Base-by-base conservation (phyloP, 1,284 basidiomycete genomes). In the Ustilago sp. region DNA sequence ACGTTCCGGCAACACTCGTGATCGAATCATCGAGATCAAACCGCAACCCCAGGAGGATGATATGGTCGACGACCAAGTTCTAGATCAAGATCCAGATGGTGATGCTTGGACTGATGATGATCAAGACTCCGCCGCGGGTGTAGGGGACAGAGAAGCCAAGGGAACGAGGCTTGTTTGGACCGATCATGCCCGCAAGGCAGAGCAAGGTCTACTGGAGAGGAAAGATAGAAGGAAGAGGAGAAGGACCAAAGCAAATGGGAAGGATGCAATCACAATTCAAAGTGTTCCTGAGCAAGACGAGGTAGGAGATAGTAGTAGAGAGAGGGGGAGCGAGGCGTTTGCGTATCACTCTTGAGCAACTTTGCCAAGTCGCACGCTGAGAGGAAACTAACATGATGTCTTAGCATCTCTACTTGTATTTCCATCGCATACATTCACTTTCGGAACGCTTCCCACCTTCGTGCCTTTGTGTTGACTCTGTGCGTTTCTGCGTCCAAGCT, bases 31-130 rank as follows among this genome's bases (percentile, higher is more conserved):
- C n/a, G 68, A 68, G 13, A 58, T 65, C 19, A 55, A 62, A n/a
- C 19, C 36, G n/a, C 32, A 8, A n/a, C 23, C 17, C 8, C 41
- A 31, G 1, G 11, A 50, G 4, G 58, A 71, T 34, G 68, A 57
- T 17, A 71, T 71, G 68, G 45, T 57, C 3, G 55, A 59, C 3
- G 57, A 53, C n/a, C 12, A 45, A 8, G 17, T 45, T n/a, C 48
- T n/a, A 4, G 53, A 15, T 23, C 52, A 68, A 8, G 63, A 66
- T 3, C 58, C 23, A 8, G 56, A 54, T 5, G 60, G n/a, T 11
- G 63, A 65, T 48, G 73, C 63, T 2, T 76, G 74, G 74, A 76
- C 74, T 2, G 74, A 76, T 36, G 74, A 76, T n/a, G 74, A 76
- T 0, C 55, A 54, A 0, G 47, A 15, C 43, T 32, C 35, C n/a